Base-by-base conservation (phyloP, 495 filamentous ascomycete genomes). In the Opeltia flavorubescens region DNA sequence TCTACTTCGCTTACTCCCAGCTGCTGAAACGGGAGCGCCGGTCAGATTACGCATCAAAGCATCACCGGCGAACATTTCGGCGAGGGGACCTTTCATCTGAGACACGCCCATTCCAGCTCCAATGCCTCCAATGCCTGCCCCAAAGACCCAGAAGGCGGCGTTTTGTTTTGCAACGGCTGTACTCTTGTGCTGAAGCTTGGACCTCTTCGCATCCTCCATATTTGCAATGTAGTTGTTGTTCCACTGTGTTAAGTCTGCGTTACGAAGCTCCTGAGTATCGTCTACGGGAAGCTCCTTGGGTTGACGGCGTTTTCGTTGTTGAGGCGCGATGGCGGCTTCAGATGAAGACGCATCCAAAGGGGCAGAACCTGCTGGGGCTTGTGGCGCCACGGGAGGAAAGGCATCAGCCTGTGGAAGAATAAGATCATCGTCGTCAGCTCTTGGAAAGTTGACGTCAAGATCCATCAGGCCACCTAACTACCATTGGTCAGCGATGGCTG, bases 221-320 rank as follows among this genome's bases (percentile, higher is more conserved):
- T 75, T 75, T 1, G 55, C 44, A 28, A 75, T 40, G 45, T 87
- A 88, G 25, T 78, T 60, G 0, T 67, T 54, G 45, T 74, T 72
- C 77, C 78, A 81, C n/a, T 63, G 51, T 8, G 66, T 71, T 13
- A 86, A 56, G 11, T 74, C 70, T 8, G 57, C 55, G 47, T 75
- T 77, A 40, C 70, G 68, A 20, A 86, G 53, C 23, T 73, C 60
- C 1, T 63, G 69, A 17, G 57, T 56, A 8, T 56, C 50, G 48
- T 77, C 77, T 2, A 61, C 49, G 11, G 49, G 43, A 45, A 61
- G 17, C 29, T 43, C n/a, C 46, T 56, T 44, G 2, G 50, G 42
- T 25, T 31, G 47, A 29, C 45, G 43, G 24, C 29, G 48, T 27
- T 47, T 51, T 9, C 49, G 55, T 44, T 39, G 49, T 27, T 44